phyloP scores from a whole-genome alignment of 768 basidiomycete genomes.

The Brasilioporus rufonigricans region DNA sequence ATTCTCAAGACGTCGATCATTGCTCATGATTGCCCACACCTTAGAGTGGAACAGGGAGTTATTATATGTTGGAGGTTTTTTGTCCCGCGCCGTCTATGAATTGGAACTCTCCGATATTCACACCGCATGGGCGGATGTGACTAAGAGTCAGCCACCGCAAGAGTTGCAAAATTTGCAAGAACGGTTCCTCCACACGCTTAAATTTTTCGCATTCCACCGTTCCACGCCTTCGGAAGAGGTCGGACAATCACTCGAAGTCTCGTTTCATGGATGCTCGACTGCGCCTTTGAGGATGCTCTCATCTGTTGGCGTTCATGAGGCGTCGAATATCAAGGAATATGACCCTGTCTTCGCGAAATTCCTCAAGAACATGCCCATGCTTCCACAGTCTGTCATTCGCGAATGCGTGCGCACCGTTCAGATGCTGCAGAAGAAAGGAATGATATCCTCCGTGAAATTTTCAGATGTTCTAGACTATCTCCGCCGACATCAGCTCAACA shows the following conservation, averaged over 20 bases:
- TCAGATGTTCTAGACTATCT: conserved; percentile 79
- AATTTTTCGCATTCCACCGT: background rate
- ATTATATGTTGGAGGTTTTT: conserved; percentile 76
- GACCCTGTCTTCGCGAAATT: background rate
- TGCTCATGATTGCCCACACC: background rate
- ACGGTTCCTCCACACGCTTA: background rate
- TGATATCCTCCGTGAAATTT: conserved; percentile 47
- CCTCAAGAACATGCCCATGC: background rate
- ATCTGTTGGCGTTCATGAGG: background rate
- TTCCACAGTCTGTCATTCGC: background rate
- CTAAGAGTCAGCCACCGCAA: background rate
- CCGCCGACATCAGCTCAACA: conserved; percentile 60
- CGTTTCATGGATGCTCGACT: background rate
- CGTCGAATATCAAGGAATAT: background rate
- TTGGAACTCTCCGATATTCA: conserved; percentile 60
- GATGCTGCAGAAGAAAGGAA: conserved; percentile 54
- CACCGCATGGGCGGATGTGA: background rate
- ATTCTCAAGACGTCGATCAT: background rate
- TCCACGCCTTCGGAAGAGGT: background rate
- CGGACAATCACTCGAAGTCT: background rate
- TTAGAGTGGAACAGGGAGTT: conserved; percentile 89
- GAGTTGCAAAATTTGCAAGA: background rate
- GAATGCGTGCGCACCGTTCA: conserved; percentile 32
- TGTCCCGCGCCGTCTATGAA: conserved; percentile 84
- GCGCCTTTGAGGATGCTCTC: background rate